Evolutionary conservation across 129 eudicot species (phyloP).

Genomic region (Lactuca sativa): DNA sequence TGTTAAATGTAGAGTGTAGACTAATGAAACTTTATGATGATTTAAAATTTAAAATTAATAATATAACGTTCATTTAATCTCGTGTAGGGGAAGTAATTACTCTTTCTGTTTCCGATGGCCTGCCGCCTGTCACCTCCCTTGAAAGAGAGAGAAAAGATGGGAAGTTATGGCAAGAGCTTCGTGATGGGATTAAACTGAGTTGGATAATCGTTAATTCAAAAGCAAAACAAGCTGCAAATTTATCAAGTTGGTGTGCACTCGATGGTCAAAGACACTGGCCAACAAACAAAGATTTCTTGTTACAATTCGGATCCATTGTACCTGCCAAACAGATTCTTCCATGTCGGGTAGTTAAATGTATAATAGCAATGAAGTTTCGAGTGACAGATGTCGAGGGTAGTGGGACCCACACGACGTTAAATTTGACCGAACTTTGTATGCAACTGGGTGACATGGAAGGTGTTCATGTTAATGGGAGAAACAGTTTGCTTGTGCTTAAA

Average conservation of each 20-base stretch:
- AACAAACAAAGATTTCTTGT: conserved; percentile 67
- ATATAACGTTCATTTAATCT: background rate
- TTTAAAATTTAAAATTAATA: no score
- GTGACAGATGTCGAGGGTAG: conserved; percentile 39
- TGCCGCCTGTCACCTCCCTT: conserved; percentile 60
- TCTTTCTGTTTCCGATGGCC: conserved; percentile 65
- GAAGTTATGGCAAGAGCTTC: conserved; percentile 84
- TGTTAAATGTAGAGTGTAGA: background rate
- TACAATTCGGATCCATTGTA: conserved; percentile 77
- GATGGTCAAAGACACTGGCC: conserved; percentile 98
- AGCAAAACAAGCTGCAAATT: conserved; percentile 79
- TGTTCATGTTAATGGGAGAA: conserved; percentile 81
- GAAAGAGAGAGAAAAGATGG: conserved; percentile 87
- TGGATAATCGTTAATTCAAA: conserved; percentile 85
- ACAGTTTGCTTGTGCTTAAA: conserved; percentile 72
- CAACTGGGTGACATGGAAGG: conserved; percentile 89
- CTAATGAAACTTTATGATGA: background rate
- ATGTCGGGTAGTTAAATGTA: conserved; percentile 68
- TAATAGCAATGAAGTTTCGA: conserved; percentile 62
- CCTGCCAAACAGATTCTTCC: conserved; percentile 79
- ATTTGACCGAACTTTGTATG: conserved; percentile 73
- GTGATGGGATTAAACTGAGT: conserved; percentile 63
- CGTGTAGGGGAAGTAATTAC: conserved; percentile 41
- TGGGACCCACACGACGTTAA: conserved; percentile 36
- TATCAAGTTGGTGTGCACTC: conserved; percentile 78